Percentiles rank a stretch among this genome's conserved stretches.
Conservation (phyloP, 495 filamentous ascomycete species). For the Talaromyces nanjingensis region DNA sequence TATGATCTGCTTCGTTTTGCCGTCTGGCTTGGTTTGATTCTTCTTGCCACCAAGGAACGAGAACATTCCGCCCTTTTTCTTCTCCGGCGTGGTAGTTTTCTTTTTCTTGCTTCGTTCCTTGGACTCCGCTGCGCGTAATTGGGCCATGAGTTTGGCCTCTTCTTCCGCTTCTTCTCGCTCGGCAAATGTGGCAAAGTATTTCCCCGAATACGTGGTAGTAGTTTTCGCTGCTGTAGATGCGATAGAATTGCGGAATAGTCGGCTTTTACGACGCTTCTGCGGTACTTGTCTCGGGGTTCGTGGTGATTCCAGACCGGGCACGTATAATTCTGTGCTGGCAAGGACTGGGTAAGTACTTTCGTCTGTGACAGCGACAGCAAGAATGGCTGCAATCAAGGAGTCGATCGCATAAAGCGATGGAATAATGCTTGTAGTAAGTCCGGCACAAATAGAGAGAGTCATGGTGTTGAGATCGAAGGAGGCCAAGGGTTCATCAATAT, state of each 20-base stretch:
- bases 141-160: slow-evolving; percentile 25
- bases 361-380: slow-evolving; percentile 62
- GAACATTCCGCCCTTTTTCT: neutral
- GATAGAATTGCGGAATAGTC: neutral
- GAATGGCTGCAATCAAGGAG: slow-evolving; percentile 58
- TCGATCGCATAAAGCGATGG: slow-evolving; percentile 68
- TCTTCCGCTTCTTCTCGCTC: slow-evolving; percentile 35
- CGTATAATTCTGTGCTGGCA: slow-evolving; percentile 26
- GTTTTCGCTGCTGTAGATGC: neutral
- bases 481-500: slow-evolving; percentile 38
- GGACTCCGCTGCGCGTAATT: slow-evolving; percentile 13
- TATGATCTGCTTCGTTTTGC: slow-evolving; percentile 18
- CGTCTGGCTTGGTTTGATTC: slow-evolving; percentile 8
- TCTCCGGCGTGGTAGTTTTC: slow-evolving; percentile 14
- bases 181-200: slow-evolving; percentile 31
- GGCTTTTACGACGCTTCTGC: slow-evolving; percentile 1
- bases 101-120: slow-evolving; percentile 9
- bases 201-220: slow-evolving; percentile 18
- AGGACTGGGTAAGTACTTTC: slow-evolving; percentile 35
- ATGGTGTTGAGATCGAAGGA: slow-evolving; percentile 42
- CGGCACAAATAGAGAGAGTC: slow-evolving; percentile 40
- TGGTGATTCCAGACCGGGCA: neutral
- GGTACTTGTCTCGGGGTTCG: neutral
- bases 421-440: slow-evolving; percentile 33
- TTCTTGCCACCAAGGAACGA: slow-evolving; percentile 5